phyloP scores from a whole-genome alignment of 163 green algal species.

The Prototheca stagnorum region DNA sequence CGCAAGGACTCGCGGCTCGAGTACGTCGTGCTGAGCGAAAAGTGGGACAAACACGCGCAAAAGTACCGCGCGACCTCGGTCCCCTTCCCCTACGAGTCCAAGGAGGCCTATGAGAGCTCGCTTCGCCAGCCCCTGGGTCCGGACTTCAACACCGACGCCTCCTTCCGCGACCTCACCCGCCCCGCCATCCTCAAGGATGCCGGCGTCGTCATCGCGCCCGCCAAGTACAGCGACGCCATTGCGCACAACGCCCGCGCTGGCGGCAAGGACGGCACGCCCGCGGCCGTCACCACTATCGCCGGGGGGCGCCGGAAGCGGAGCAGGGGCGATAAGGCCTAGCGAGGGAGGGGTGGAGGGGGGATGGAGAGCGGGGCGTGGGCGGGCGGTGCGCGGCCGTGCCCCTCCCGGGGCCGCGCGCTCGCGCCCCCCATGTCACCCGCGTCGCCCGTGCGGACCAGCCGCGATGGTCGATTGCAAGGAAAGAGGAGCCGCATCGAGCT shows the following conservation, averaged over 20 bases:
- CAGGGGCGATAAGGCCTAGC: not conserved
- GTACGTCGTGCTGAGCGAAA: constrained; percentile 70
- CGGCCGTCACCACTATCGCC: not conserved
- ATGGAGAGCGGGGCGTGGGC: no score
- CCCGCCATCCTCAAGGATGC: constrained; percentile 66
- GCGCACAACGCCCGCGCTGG: not conserved
- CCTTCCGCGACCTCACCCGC: constrained; percentile 72
- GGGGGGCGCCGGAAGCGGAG: not conserved
- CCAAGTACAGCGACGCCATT: constrained; percentile 14
- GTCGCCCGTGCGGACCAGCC: no score
- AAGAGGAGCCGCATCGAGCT: no score
- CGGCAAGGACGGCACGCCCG: not conserved
- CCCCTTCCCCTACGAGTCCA: constrained; percentile 64
- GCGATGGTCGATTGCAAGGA: no score
- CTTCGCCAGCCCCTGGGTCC: constrained; percentile 71
- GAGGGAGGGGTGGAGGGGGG: not conserved
- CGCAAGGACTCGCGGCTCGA: constrained; percentile 60
- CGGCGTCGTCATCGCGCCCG: constrained; percentile 59
- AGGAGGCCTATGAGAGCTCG: constrained; percentile 65
- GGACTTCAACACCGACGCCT: constrained; percentile 76
- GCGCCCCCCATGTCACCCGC: no score
- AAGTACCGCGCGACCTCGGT: constrained; percentile 48
- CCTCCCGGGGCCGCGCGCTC: no score
- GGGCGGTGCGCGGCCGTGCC: no score
- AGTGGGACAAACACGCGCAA: constrained; percentile 48